These are phyloP conservation scores for Colletotrichum tropicicola DNA, from an alignment of 2,329 filamentous ascomycete species.

Conservation along the genomic window DNA sequence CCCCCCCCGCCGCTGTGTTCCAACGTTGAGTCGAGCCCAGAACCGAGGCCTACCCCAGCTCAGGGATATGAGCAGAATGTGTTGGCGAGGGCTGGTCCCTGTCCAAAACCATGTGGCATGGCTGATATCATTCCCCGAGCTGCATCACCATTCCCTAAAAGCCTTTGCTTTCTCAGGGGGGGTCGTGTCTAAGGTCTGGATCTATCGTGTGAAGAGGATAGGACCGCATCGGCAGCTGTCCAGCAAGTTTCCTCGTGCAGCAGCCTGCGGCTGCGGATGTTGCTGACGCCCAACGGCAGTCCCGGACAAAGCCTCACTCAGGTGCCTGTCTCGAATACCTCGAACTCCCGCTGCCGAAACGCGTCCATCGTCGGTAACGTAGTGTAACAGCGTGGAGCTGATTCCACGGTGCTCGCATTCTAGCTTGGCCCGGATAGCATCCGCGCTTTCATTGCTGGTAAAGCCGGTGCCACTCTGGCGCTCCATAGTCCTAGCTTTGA, in stretches of 20 bases:
- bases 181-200: background rate
- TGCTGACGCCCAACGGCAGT: no score
- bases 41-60: conserved; percentile 24
- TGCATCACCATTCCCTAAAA: conserved; percentile 1
- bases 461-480: conserved; percentile 6
- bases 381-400: background rate
- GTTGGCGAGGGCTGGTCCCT: conserved; percentile 16
- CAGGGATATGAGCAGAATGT: conserved; percentile 7
- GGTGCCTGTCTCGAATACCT: no score
- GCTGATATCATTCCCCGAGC: conserved; percentile 14
- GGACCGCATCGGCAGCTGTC: no score
- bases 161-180: background rate
- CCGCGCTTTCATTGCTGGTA: conserved; percentile 10
- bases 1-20: background rate
- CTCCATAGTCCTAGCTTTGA: conserved; percentile 9
- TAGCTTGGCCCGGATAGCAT: conserved; percentile 16
- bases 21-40: conserved; percentile 7
- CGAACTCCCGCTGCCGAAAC: no score
- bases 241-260: no score
- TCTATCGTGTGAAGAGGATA: background rate
- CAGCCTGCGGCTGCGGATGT: no score
- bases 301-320: no score
- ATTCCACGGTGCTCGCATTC: background rate
- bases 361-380: no score
- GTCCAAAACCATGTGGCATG: conserved; percentile 28